Evolutionary conservation across 495 filamentous ascomycete genomes (phyloP), one percentile per base, ranked within the genome.

Genomic region (Talaromyces nanjingensis): DNA sequence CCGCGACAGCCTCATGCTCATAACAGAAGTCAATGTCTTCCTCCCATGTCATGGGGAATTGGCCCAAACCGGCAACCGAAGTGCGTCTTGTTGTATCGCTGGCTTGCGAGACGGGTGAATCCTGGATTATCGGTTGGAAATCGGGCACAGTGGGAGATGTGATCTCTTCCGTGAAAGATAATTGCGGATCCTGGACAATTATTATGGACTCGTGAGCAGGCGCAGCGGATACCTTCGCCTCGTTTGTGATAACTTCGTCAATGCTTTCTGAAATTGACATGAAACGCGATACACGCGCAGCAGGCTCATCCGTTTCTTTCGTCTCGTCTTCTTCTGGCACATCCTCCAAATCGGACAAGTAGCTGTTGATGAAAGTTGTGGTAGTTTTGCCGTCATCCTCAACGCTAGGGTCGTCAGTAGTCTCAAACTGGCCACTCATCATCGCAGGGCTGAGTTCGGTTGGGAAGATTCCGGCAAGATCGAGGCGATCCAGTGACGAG

Each of bases 1-100:
- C 86, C 1, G 92, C 91, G 73, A 97, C 93, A 7, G 89, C 91
- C 55, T 88, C 91, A 72, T 94, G 86, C 65, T 96, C 90, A 69
- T 97, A 98, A 72, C 89, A 94, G 72, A 90, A 97, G 71, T 97
- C 93, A 67, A 98, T 93, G 67, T 93, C 92, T 52, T 92, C 91
- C 69, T 98, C 93, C 93, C 93, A 98, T 22, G 81, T 88, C 53
- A 86, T 83, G 42, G 86, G 84, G 27, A 83, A 70, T 6, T 70
- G 64, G 7, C 72, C 71, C 58, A 73, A 65, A 42, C 16, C 37
- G 54, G 24, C 54, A 37, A 33, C 65, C 67, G 49, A 56, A 24
- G 29, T 31, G 14, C 24, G 55, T 25, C 18, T 34, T 33, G 42
- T 67, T 63, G 45, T 25, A 62, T 65, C 29, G 59, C 56, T 64